These are phyloP conservation scores for Suhomyces prunicola DNA, from an alignment of 805 yeast genomes.

Conservation along the genomic window DNA sequence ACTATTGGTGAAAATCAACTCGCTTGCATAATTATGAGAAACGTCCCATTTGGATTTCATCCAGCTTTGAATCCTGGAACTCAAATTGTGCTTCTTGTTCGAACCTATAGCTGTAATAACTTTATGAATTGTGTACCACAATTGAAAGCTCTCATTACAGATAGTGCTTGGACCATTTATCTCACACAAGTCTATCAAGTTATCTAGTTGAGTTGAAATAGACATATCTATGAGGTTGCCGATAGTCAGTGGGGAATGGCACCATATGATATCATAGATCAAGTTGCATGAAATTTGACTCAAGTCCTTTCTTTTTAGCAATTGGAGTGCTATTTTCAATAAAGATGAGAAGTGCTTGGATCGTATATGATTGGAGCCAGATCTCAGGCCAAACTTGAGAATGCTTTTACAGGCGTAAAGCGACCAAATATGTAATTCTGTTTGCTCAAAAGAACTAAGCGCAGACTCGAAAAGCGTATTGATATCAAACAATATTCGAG, in stretches of 20 bases:
- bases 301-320: conserved; percentile 28
- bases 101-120: conserved; percentile 34
- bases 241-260: conserved; percentile 9
- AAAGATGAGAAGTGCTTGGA: conserved; percentile 16
- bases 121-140: conserved; percentile 50
- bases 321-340: conserved; percentile 34
- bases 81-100: conserved; percentile 21
- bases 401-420: conserved; percentile 19
- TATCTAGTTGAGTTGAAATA: conserved; percentile 45
- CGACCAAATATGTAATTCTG: conserved; percentile 22
- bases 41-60: conserved; percentile 43
- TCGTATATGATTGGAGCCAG: not conserved
- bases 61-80: conserved; percentile 48
- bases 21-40: conserved; percentile 36
- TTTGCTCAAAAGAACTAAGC: conserved; percentile 20
- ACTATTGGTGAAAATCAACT: conserved; percentile 13
- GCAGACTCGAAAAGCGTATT: conserved; percentile 14
- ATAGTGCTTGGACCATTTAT: conserved; percentile 57
- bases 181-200: conserved; percentile 51
- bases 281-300: conserved; percentile 31
- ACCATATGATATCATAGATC: conserved; percentile 15
- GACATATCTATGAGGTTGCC: conserved; percentile 33
- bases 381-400: conserved; percentile 2
- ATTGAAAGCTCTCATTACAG: conserved; percentile 44
- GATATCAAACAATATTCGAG: conserved; percentile 1